Evolutionary conservation across 305 asterid species (phyloP), one percentile per base, ranked within the genome.

Genomic region (Caryopteris hybrid): DNA sequence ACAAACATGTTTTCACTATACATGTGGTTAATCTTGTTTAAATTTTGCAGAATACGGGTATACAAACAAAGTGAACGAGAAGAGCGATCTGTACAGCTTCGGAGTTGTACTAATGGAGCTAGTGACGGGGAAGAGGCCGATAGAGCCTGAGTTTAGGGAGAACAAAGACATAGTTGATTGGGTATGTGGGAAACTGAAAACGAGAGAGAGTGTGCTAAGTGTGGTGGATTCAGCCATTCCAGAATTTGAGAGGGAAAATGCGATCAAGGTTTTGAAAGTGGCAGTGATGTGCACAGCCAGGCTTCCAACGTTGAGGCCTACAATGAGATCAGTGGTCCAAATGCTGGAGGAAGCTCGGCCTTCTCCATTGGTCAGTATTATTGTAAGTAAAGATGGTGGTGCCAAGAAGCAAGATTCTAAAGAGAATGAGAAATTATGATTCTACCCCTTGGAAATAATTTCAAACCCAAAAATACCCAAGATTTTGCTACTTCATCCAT

Each of bases 41-140:
- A n/a, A n/a, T n/a, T n/a, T n/a, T 70, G 83, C 85, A 87, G 99
- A 93, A 66, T 93, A 93, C 31, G 99, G 83, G 1, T 93, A 90
- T 61, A 79, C 90, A 0, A 78, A 74, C 64, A 90, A 83, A 72
- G 94, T 93, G 79, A 78, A 77, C 6, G 97, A 93, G 75, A 93
- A 90, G 85, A 85, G 95, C 43, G 99, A 93, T 42, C 81, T 93
- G 0, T 93, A 93, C 54, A 93, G 99, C 72, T 90, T 87, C 3
- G 99, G 99, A 4, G 97, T 93, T 0, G 99, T 93, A 3, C 78
- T 93, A 42, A 85, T 93, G 97, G 99, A 93, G 87, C 88, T 93
- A 0, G 87, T 90, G 72, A 90, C 97, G 8, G 92, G 97, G 41
- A 88, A 84, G 79, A 87, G 77, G 79, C 94, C 99, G 21, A 87